Percentiles rank a stretch among this genome's conserved stretches.
phyloP scores from a whole-genome alignment of 2,329 filamentous ascomycete genomes.

The Arthrobotrys entomopaga region DNA sequence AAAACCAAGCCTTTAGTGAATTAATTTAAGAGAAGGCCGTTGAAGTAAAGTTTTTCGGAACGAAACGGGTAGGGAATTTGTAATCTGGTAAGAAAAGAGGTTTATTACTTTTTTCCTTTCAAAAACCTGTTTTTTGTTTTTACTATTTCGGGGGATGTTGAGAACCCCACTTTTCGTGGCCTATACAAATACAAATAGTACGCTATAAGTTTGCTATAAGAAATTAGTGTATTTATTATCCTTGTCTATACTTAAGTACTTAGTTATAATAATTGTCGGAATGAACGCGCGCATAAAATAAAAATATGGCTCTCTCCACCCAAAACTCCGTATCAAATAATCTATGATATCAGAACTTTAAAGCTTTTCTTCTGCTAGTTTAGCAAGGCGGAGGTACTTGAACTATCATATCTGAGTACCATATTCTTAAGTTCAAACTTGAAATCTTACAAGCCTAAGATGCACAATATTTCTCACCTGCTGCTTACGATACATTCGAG shows the following conservation, averaged over 20 bases:
- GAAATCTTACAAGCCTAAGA: background rate
- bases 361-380: too few relatives aligned
- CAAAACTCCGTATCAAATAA: too few relatives aligned
- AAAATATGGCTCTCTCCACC: too few relatives aligned
- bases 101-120: background rate
- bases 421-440: too few relatives aligned
- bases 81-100: conserved; percentile 3
- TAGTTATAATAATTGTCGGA: background rate
- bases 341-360: too few relatives aligned
- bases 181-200: conserved; percentile 8
- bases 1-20: too few relatives aligned
- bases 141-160: background rate
- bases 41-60: conserved; percentile 16
- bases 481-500: conserved; percentile 14
- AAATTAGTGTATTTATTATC: background rate
- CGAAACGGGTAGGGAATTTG: conserved; percentile 16
- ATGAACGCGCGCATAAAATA: background rate
- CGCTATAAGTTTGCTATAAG: background rate
- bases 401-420: too few relatives aligned
- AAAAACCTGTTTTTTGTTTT: background rate
- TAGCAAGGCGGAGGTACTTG: too few relatives aligned
- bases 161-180: conserved; percentile 2
- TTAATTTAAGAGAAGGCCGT: background rate
- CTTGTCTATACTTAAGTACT: too few relatives aligned
- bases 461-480: conserved; percentile 17